Evolutionary conservation across 192 early-diverging fungal species (phyloP), one percentile per base, ranked within the genome.

Genomic region (Allomyces macrogynus): DNA sequence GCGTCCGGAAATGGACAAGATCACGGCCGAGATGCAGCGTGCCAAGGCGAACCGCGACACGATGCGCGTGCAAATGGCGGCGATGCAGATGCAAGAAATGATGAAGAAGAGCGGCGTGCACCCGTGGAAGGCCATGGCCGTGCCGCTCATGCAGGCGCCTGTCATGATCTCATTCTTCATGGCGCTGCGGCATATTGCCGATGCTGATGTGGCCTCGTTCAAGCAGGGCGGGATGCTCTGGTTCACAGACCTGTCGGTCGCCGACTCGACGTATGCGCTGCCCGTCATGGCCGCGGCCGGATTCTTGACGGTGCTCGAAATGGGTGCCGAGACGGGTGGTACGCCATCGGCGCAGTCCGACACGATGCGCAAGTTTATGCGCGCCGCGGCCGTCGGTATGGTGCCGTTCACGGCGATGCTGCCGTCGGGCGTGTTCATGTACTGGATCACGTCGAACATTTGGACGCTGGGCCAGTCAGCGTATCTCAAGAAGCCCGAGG

Each of bases 121-220:
- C 66, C 86, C 90, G 16, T 69, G 87, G 43, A 78, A 80, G 64
- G 83, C 75, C 0, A 66, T 93, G 57, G 62, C 74, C 16, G 75
- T 83, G 67, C 80, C 81, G 10, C 43, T 89, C 63, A 43, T 86
- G n/a, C 86, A 91, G 69, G 72, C 82, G 14, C 91, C 91, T 24
- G 73, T 95, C 24, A 86, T 91, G 76, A 82, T 98, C 66, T 75
- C 77, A 12, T 84, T 91, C 73, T 98, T 94, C 65, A 78, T 90
- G 66, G 92, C 82, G 3, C 64, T 96, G 61, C 75, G 81, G 67
- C 81, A 75, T 23, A 88, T 98, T 89, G 85, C 89, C 9, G 76
- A 78, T 12, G 65, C 90, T 22, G 86, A 88, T 14, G 85, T 94
- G 4, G 88, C 93, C 18, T 87, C 89, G 54, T 82, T 94, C 71